These are phyloP conservation scores for Schizothecium vesticola DNA, from an alignment of 495 filamentous ascomycete species.

Conservation along the genomic window DNA sequence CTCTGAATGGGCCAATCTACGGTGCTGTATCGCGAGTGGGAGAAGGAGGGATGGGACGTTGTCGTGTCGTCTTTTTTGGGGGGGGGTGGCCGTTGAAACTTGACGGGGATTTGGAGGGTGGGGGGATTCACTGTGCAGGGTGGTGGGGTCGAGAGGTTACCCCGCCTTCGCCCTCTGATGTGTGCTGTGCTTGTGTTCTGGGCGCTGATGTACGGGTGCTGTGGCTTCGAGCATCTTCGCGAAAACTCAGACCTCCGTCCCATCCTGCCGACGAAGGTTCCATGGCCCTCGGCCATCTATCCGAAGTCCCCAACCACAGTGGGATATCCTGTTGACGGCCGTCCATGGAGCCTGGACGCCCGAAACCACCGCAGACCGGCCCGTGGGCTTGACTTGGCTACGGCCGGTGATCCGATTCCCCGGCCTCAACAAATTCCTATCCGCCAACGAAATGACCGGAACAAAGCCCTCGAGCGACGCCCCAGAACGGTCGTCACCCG, in stretches of 20 bases:
- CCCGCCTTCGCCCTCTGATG: not conserved
- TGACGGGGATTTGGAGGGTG: not conserved
- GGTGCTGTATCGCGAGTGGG: not conserved
- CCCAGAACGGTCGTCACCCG: not conserved
- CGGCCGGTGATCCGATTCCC: not conserved
- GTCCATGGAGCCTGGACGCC: not conserved
- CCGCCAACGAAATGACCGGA: not conserved
- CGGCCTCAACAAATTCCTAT: not conserved
- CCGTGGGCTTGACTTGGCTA: not conserved
- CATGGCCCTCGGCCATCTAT: no score
- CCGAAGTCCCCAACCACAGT: no score
- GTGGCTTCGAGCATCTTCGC: not conserved
- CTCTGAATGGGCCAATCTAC: not conserved
- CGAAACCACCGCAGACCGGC: not conserved
- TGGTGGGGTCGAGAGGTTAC: not conserved
- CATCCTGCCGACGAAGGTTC: no score
- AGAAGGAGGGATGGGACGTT: not conserved
- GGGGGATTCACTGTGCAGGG: not conserved
- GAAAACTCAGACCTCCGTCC: not conserved
- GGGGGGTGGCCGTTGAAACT: not conserved
- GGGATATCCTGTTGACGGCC: no score
- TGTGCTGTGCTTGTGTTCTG: not conserved
- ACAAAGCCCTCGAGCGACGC: not conserved
- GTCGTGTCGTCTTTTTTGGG: not conserved
- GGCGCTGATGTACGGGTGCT: not conserved